Conservation (phyloP, 2,329 filamentous ascomycete genomes). For the Fonsecaea erecta region DNA sequence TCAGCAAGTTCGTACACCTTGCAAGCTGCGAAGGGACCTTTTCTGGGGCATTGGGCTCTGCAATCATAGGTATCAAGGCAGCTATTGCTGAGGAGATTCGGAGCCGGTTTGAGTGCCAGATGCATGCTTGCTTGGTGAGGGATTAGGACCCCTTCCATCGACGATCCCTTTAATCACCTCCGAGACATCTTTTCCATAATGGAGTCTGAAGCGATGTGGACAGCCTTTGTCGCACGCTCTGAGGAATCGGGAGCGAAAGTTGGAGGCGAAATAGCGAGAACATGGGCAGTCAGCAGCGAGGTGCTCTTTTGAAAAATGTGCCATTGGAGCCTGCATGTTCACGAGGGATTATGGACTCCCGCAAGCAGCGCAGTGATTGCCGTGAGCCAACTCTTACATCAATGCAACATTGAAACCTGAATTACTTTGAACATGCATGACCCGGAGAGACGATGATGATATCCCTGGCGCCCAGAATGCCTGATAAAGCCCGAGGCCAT, state of each 20-base stretch:
- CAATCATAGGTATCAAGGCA: background rate
- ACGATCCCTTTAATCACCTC: background rate
- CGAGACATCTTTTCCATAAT: background rate
- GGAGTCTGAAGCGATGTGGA: background rate
- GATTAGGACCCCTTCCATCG: background rate
- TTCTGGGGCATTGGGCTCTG: too few relatives aligned
- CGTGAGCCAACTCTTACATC: background rate
- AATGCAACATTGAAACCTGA: background rate
- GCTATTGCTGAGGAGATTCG: background rate
- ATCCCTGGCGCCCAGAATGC: too few relatives aligned
- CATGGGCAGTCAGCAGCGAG: background rate
- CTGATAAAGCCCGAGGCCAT: background rate
- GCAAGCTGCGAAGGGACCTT: too few relatives aligned
- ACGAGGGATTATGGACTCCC: background rate
- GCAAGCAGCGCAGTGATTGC: background rate
- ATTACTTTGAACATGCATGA: background rate
- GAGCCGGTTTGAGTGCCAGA: slow-evolving; percentile 1
- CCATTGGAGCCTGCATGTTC: background rate
- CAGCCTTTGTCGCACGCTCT: background rate
- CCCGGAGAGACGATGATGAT: background rate
- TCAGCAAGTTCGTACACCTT: too few relatives aligned
- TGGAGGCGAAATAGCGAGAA: background rate
- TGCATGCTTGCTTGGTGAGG: slow-evolving; percentile 1
- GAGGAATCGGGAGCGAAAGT: background rate
- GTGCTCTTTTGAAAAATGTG: slow-evolving; percentile 1